phyloP scores from a whole-genome alignment of 805 yeast species.

The Candida manassasensis region DNA sequence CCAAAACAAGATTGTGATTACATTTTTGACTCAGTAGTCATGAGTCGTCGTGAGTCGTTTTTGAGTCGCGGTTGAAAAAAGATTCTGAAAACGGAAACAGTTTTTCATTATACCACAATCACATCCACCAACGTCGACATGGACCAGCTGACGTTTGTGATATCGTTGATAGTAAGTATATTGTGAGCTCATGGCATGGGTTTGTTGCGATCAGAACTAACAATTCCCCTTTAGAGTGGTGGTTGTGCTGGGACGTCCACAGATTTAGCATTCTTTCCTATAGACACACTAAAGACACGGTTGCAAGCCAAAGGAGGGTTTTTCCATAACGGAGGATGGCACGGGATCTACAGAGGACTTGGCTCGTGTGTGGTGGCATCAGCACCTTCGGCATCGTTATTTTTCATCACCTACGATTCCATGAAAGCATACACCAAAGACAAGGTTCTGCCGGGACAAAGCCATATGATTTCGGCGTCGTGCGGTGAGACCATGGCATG shows the following conservation, averaged over 20 bases:
- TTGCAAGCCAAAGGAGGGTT: conserved; percentile 95
- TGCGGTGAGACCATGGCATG: conserved; percentile 93
- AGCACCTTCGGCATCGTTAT: conserved; percentile 64
- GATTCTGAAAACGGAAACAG: background rate
- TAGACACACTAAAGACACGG: conserved; percentile 91
- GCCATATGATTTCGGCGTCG: conserved; percentile 87
- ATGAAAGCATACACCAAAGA: conserved; percentile 47
- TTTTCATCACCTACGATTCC: conserved; percentile 73
- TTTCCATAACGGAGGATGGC: conserved; percentile 87
- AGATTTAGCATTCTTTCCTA: conserved; percentile 91
- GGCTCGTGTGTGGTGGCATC: conserved; percentile 93
- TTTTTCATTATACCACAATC: background rate
- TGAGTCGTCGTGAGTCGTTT: too few species aligned
- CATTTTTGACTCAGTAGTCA: conserved; percentile 1
- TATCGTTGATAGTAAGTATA: conserved; percentile 4
- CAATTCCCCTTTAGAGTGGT: conserved; percentile 52
- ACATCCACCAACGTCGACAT: background rate
- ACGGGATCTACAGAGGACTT: conserved; percentile 84
- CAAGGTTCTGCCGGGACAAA: conserved; percentile 23
- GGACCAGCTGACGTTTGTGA: conserved; percentile 6
- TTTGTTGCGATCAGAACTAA: background rate
- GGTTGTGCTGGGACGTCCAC: conserved; percentile 96
- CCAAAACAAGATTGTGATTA: background rate
- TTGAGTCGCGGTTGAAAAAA: conserved; percentile 1
- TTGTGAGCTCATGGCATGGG: background rate